Base-by-base conservation (phyloP, 2,329 filamentous ascomycete species). In the Fusarium agapanthi region DNA sequence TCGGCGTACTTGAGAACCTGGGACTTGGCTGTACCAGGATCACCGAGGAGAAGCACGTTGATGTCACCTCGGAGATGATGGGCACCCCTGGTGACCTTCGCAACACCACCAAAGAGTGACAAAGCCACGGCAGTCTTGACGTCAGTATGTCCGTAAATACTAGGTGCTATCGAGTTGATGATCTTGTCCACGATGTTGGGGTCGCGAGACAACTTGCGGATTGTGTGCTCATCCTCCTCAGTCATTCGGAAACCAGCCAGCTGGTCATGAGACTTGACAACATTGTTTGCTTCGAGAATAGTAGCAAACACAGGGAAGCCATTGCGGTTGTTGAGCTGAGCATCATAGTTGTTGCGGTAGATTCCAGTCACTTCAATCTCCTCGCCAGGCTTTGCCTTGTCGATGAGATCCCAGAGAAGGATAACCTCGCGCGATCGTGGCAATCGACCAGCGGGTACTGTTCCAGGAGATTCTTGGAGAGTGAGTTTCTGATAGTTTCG, bases 401-500 rank as follows among this genome's bases (percentile, higher is more conserved):
- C 96, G 75, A 99, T 99, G 61, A 99, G 87, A 84, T 99, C 96
- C 90, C 96, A 98, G 6, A 99, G 89, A 18, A 99, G 89, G 72
- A 99, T 95, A 41, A 99, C 95, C 80, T 99, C 96, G 59, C 96
- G 90, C 79, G 96, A 93, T 61, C 97, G 92, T 7, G 96, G 96
- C 51, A 99, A 88, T 82, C 96, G 95, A 78, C 96, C 96, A 40
- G 97, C 95, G 9, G 96, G 97, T 7, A 99, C 96, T 12, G 96
- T 98, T 61, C 96, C 97, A 8, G 96, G 96, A 0, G 97, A 97
- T 82, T 99, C 96, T 79, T 99, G 96, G 18, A 99, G 88, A 1
- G 96, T 99, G 76, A 99, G 87, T 80, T 98, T 99, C 82, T 99
- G 96, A 83, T 98, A 99, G 83, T 99, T 99, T 71, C 96, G 93